Percentiles rank a stretch among this genome's conserved stretches.
Conservation (phyloP, 2,329 filamentous ascomycete species). For the Pyrenophora teres region DNA sequence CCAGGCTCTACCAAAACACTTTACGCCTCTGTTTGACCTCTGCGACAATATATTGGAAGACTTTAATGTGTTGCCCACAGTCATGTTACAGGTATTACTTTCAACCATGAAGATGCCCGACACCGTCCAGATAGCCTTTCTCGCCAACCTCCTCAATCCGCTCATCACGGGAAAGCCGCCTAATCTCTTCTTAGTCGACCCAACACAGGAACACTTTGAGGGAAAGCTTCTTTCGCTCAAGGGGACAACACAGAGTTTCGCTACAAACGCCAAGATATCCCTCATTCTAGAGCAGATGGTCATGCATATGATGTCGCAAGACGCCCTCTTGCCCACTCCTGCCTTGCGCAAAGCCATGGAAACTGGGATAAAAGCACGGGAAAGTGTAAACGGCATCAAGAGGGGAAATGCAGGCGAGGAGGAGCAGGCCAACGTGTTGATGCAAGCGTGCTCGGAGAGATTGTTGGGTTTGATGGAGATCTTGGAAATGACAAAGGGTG, state of each 20-base stretch:
- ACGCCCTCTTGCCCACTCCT: constrained; percentile 26
- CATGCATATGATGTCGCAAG: constrained; percentile 34
- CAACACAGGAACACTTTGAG: constrained; percentile 39
- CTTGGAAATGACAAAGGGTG: constrained; percentile 29
- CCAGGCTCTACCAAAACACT: constrained; percentile 47
- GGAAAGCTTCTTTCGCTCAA: constrained; percentile 30
- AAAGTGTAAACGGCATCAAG: constrained; percentile 50
- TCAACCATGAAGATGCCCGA: constrained; percentile 53
- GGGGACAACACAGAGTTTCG: constrained; percentile 33
- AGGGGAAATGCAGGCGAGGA: constrained; percentile 46
- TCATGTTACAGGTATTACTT: constrained; percentile 62
- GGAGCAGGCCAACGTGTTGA: constrained; percentile 38
- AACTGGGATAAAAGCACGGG: constrained; percentile 58
- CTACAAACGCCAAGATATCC: constrained; percentile 43
- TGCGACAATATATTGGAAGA: constrained; percentile 63
- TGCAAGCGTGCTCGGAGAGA: constrained; percentile 44
- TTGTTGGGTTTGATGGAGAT: constrained; percentile 44
- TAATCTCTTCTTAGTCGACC: constrained; percentile 30
- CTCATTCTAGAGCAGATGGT: constrained; percentile 43
- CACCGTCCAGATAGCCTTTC: constrained; percentile 55
- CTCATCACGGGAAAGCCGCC: constrained; percentile 32
- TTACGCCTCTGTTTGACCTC: constrained; percentile 60
- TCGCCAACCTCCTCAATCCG: constrained; percentile 38
- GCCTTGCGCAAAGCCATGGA: constrained; percentile 54
- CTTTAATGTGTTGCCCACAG: constrained; percentile 63